These are phyloP conservation scores for Sporothrix pseudoabietina DNA, from an alignment of 2,329 filamentous ascomycete species.

Conservation along the genomic window DNA sequence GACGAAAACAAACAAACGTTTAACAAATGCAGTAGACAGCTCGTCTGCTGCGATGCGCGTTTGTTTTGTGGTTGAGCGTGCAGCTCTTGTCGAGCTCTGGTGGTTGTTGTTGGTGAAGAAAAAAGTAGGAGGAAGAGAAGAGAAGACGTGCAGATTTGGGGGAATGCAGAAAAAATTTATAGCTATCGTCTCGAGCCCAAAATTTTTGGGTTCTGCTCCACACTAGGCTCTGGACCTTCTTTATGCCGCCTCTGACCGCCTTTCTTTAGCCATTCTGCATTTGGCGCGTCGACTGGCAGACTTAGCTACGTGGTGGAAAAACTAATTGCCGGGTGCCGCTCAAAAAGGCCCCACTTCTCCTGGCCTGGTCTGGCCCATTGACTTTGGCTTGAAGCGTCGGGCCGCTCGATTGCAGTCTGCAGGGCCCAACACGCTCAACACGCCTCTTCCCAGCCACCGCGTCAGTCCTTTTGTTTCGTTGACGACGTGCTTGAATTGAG, in stretches of 20 bases:
- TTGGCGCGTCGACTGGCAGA: not conserved
- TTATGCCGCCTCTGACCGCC: not conserved
- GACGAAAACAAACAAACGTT: not conserved
- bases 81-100: not conserved
- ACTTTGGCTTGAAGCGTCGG: slow-evolving; percentile 20
- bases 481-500: not conserved
- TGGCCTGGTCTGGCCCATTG: not conserved
- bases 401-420: not conserved
- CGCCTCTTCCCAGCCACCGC: slow-evolving; percentile 16
- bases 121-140: not conserved
- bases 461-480: not conserved
- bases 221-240: not conserved
- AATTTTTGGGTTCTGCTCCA: not conserved
- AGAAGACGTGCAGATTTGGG: not conserved
- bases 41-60: not conserved
- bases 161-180: slow-evolving; percentile 30
- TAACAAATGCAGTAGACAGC: not conserved
- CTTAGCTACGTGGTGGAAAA: not conserved
- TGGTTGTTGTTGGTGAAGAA: not conserved
- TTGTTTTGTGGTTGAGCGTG: not conserved
- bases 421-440: not conserved
- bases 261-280: not conserved
- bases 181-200: slow-evolving; percentile 17
- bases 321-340: not conserved
- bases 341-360: not conserved